Base-by-base conservation (phyloP, 2,329 filamentous ascomycete genomes). In the Fusarium haematococcum region DNA sequence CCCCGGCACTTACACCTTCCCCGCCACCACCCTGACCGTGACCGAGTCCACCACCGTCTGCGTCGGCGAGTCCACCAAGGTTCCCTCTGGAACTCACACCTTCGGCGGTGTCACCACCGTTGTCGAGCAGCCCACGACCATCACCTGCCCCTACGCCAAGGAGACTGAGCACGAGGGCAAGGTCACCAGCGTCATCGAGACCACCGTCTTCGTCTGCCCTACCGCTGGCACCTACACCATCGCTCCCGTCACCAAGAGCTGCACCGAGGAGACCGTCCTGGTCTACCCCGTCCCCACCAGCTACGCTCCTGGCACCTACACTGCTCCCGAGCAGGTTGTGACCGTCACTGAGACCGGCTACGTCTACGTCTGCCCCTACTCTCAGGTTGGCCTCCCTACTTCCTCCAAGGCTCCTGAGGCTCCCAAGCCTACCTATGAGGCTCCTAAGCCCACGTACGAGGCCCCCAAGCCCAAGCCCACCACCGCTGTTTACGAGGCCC, bases 181-280 rank as follows among this genome's bases (percentile, higher is more conserved):
- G 60, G 88, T 89, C 67, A 94, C 91, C 84, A 93, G 88, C 85
- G 86, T 91, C 78, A 90, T 94, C 79, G 86, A 89, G 84, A 90
- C 86, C 78, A 95, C 93, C 79, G 91, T 91, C 79, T 94, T 92
- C 80, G 89, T 92, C 80, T 95, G 93, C 91, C 92, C 92, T 71
- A 86, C 86, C 59, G 87, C 92, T 79, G 93, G 93, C 82, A 94
- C 91, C 67, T 95, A 94, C 88, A 94, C 91, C 81, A 91, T 95
- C 77, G 91, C 88, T 75, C 91, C 93, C 67, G 87, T 88, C 81
- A 93, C 91, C 80, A 93, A 91, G 75, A 87, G 86, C 37, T 87
- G 91, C 75, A 83, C 86, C 67, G 84, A 85, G 77, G 86, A 87
- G 69, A 88, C 87, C 60, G 85, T 88, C 74, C 85, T 92, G 66